phyloP scores from a whole-genome alignment of 768 basidiomycete species.

The Pulveroboletus ravenelii region DNA sequence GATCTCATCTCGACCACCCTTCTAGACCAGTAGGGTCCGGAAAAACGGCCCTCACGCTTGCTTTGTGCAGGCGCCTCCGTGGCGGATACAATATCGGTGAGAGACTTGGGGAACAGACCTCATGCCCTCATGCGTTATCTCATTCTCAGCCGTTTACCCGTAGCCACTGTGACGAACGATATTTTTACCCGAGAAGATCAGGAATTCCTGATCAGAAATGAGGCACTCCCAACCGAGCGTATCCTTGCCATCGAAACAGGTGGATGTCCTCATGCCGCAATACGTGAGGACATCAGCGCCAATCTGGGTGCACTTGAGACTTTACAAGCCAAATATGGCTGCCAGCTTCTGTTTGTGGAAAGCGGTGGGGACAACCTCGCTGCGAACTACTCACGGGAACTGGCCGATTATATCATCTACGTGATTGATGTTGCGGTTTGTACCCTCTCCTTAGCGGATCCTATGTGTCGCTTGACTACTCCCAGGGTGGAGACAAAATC shows the following conservation, averaged over 20 bases:
- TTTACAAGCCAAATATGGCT: constrained; percentile 84
- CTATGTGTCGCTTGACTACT: constrained; percentile 3
- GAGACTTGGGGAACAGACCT: constrained; percentile 16
- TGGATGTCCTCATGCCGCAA: constrained; percentile 97
- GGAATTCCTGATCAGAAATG: constrained; percentile 92
- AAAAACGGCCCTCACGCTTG: constrained; percentile 91
- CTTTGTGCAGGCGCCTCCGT: constrained; percentile 78
- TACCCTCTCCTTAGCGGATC: constrained; percentile 4
- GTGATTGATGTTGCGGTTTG: constrained; percentile 81
- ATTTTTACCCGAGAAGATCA: constrained; percentile 98
- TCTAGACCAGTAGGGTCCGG: constrained; percentile 93
- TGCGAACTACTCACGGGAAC: constrained; percentile 92
- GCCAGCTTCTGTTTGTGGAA: constrained; percentile 91
- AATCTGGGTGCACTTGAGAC: constrained; percentile 96
- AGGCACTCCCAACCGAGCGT: constrained; percentile 76
- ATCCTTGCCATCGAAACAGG: constrained; percentile 98
- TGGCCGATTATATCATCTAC: constrained; percentile 97
- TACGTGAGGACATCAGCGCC: constrained; percentile 95
- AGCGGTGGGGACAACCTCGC: constrained; percentile 97
- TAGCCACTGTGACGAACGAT: constrained; percentile 97
- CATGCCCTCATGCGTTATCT: not conserved
- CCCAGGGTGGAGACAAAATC: constrained; percentile 94
- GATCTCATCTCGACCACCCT: not conserved
- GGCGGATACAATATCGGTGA: constrained; percentile 87
- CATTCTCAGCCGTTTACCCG: constrained; percentile 10